Base-by-base conservation (phyloP, 2,329 filamentous ascomycete species). In the Fusarium solani-melongenae region DNA sequence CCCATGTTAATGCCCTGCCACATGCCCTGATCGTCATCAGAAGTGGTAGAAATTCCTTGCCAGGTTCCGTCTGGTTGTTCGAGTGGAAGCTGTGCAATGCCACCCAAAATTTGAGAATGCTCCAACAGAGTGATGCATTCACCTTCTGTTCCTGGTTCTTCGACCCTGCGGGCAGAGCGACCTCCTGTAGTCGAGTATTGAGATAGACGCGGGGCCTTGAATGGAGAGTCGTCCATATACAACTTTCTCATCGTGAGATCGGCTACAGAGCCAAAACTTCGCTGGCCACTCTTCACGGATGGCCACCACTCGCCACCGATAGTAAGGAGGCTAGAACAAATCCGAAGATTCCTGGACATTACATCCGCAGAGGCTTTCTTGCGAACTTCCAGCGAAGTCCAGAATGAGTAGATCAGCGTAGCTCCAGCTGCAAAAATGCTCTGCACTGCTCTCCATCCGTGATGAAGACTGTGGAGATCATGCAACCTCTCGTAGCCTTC, bases 271-370 rank as follows among this genome's bases (percentile, higher is more conserved):
- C 72, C 81, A 53, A 82, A 82, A 46, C 78, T 82, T 4, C 74
- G 70, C 38, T 79, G 79, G 2, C 79, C 79, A 8, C 70, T 80
- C 14, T 78, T 80, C 20, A 80, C 80, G 0, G 80, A 82, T 8
- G 81, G 81, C 83, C 83, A 84, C 82, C 82, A 84, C 61, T 83
- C 82, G 5, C 82, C 81, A 5, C 82, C 82, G 17, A 82, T 77
- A n/a, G 79, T 82, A 4, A 84, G 76, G 4, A 83, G 76, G 44
- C 78, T 83, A 0, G 82, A 82, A 46, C 81, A 83, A 0, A 73
- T 78, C 8, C 82, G 77, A 15, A 79, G 38, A n/a, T 67, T 74
- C 34, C 60, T 70, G 3, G 74, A 67, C 20, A 78, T 46, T 14
- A 70, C 63, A 5, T 64, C 22, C 0, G 62, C 62, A 0, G 71